phyloP scores from a whole-genome alignment of 306 rosid species.

The Malus domestica region ASM211411v1 NC_041803.1:1247501-1248000 shows the following conservation, averaged over 20 bases:
- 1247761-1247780: fast-evolving
- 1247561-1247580: not conserved
- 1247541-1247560: no score
- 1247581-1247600: no score
- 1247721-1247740: no score
- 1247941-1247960: constrained; percentile 34
- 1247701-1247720: no score
- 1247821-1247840: not conserved
- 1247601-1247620: no score
- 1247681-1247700: fast-evolving
- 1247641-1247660: no score
- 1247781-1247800: no score
- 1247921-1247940: constrained; percentile 2
- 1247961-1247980: constrained; percentile 44
- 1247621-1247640: no score
- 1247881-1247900: not conserved
- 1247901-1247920: not conserved
- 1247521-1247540: no score
- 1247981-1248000: constrained; percentile 53
- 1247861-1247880: not conserved
- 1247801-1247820: not conserved
- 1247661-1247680: no score
- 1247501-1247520: no score
- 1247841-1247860: not conserved
- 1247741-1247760: no score